Base-by-base conservation (phyloP, 192 early-diverging fungal genomes). In the Kickxella alabastrina region DNA sequence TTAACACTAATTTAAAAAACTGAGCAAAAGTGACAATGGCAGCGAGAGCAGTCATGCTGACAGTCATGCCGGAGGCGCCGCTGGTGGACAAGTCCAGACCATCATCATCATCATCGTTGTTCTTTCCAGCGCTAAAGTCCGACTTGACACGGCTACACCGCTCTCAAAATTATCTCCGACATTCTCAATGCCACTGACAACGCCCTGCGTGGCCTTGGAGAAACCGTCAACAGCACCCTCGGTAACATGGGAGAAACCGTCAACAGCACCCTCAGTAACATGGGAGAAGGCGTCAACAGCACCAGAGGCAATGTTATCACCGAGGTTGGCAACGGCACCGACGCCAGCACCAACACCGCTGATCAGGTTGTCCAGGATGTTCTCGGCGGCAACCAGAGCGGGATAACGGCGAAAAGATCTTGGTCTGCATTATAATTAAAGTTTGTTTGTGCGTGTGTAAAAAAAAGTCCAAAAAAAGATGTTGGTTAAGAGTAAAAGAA, bases 61-160 rank as follows among this genome's bases (percentile, higher is more conserved):
- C 46, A 40, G 35, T 22, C 10, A 38, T 49, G 43, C 26, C 12
- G 34, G 31, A 14, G 9, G 34, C 43, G 15, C 44, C 43, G 24
- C 35, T 47, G 22, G 43, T 38, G 22, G n/a, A 19, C 8, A 23
- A 26, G 3, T n/a, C 32, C 5, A 36, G 38, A 7, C n/a, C 32
- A 22, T 28, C 41, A 8, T 25, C 28, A 5, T 15, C 32, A 25
- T n/a, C 19, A 26, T 9, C 26, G 14, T 36, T 35, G 48, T n/a
- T 43, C 8, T 50, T 52, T 25, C 69, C 69, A 7, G 57, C 62
- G 31, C 52, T 52, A 47, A 72, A 72, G 69, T 72, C 69, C 1
- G 57, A 61, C 57, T 55, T 21, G 15, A 61, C 26, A 19, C 69
- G 69, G 62, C 62, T 59, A n/a, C n/a, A n/a, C n/a, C n/a, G n/a